These are phyloP conservation scores for Epicoccum sorghinum DNA, from an alignment of 2,329 filamentous ascomycete species.

Conservation along the genomic window DNA sequence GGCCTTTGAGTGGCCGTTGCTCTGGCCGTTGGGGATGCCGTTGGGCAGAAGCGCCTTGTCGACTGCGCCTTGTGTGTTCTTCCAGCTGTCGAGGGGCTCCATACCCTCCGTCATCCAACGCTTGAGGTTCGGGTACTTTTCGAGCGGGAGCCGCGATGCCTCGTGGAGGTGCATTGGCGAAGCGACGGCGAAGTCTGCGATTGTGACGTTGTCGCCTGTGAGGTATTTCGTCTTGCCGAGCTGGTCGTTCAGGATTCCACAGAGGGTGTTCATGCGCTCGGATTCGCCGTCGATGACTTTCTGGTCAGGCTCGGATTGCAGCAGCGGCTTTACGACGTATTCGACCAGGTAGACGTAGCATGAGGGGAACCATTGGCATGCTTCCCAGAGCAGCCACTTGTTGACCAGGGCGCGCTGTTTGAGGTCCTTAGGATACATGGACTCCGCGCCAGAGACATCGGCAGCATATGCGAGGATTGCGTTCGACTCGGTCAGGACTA, in stretches of 20 bases:
- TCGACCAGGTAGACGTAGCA: constrained; percentile 52
- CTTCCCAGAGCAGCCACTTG: constrained; percentile 53
- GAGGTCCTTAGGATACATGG: constrained; percentile 49
- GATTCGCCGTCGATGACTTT: constrained; percentile 43
- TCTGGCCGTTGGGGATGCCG: background rate
- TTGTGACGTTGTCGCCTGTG: constrained; percentile 46
- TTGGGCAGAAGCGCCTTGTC: constrained; percentile 34
- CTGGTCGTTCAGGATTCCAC: constrained; percentile 47
- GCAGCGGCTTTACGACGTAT: constrained; percentile 50
- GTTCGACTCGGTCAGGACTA: constrained; percentile 52
- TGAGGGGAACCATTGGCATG: constrained; percentile 49
- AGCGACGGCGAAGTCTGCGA: constrained; percentile 52
- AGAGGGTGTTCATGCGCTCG: constrained; percentile 43
- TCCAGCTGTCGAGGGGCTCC: constrained; percentile 48
- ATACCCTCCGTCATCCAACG: constrained; percentile 48
- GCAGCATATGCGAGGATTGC: constrained; percentile 52
- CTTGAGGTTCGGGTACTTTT: constrained; percentile 47
- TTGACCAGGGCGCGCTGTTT: constrained; percentile 50
- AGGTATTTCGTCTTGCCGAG: constrained; percentile 49
- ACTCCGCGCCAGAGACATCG: constrained; percentile 36
- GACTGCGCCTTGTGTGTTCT: constrained; percentile 50
- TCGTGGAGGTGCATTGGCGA: constrained; percentile 49
- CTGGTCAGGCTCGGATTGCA: constrained; percentile 45
- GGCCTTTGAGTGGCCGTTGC: background rate
- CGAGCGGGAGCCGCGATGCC: constrained; percentile 45